Evolutionary conservation across 1,139 yeast genomes (phyloP).

Genomic region (Saccharomyces hybrid): DNA sequence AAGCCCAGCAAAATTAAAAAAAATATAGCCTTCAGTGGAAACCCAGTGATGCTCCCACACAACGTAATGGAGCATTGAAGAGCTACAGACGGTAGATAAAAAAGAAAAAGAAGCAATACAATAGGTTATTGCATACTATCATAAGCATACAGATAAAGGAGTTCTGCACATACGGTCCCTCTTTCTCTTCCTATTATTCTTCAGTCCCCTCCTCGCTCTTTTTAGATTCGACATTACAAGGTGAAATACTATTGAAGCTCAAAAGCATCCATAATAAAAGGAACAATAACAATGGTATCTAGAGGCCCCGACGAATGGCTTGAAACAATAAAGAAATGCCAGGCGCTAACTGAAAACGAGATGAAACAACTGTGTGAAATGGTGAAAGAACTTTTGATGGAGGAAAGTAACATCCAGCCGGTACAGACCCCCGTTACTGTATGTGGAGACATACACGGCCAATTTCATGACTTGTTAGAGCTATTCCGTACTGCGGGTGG

Average conservation of each 20-base stretch:
- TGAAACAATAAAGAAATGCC: conserved; percentile 85
- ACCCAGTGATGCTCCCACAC: background rate
- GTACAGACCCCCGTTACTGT: conserved; percentile 97
- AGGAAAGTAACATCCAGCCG: conserved; percentile 92
- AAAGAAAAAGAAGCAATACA: background rate
- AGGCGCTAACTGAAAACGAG: conserved; percentile 81
- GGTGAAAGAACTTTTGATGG: conserved; percentile 85
- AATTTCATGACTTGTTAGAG: conserved; percentile 89
- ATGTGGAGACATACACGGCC: conserved; percentile 98
- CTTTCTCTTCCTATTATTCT: background rate
- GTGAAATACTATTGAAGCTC: conserved; percentile 1
- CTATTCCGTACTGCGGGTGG: conserved; percentile 91
- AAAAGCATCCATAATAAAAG: background rate
- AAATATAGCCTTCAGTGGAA: background rate
- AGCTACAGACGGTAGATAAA: background rate
- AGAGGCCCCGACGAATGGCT: conserved; percentile 96
- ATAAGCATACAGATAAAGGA: background rate
- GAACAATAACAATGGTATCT: conserved; percentile 45
- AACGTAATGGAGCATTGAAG: background rate
- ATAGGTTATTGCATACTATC: background rate
- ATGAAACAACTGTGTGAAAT: conserved; percentile 95
- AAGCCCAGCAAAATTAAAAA: background rate
- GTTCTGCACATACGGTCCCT: background rate
- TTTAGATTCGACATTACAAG: background rate
- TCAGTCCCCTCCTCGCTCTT: background rate